These are phyloP conservation scores for Apostasia ramifera DNA, from an alignment of 106 monocot species.

Conservation along the genomic window DNA sequence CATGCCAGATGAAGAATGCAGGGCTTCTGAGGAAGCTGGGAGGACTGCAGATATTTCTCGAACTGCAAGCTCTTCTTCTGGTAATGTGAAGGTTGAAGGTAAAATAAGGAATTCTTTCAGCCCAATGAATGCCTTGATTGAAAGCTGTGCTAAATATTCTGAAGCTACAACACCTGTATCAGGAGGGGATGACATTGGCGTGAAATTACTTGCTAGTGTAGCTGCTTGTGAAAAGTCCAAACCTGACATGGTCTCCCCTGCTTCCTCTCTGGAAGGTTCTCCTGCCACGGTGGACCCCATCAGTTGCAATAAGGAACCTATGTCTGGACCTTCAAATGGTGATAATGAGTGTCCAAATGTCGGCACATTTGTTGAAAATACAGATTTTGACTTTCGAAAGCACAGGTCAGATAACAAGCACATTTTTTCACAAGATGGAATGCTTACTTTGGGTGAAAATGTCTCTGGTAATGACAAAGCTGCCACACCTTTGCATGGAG, in stretches of 20 bases:
- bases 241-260: conserved; percentile 33
- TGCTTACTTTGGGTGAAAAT: neutral
- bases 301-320: conserved; percentile 15
- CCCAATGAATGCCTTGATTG: conserved; percentile 52
- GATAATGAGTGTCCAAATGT: conserved; percentile 1
- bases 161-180: conserved; percentile 26
- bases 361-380: conserved; percentile 20
- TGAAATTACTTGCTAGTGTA: conserved; percentile 63
- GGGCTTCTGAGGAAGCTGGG: conserved; percentile 16
- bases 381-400: conserved; percentile 18
- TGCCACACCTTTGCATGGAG: conserved; percentile 4
- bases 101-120: conserved; percentile 29
- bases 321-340: conserved; percentile 12
- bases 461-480: conserved; percentile 2
- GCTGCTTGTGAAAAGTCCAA: conserved; percentile 52
- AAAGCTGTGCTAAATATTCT: conserved; percentile 45
- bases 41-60: conserved; percentile 15
- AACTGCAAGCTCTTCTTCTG: conserved; percentile 6
- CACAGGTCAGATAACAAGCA: conserved; percentile 11
- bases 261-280: conserved; percentile 25
- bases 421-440: conserved; percentile 15
- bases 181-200: conserved; percentile 51
- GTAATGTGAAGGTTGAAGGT: conserved; percentile 21
- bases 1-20: conserved; percentile 19
- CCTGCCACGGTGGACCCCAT: conserved; percentile 14